Evolutionary conservation across 106 monocot genomes (phyloP).

Genomic region (Platanthera zijinensis): DNA sequence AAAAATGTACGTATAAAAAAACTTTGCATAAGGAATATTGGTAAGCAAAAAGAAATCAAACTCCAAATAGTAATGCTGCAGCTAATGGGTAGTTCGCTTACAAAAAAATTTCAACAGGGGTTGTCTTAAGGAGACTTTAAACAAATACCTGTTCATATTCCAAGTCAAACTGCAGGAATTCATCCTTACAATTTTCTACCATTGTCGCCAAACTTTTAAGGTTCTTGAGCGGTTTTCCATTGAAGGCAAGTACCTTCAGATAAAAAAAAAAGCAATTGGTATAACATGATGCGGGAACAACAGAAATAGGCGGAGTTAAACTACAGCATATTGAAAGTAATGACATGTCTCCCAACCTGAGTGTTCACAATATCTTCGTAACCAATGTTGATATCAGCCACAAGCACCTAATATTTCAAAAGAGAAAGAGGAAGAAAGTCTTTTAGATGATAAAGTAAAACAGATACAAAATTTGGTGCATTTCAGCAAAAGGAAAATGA

Average conservation of each 20-base stretch:
- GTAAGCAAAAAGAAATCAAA: conserved; percentile 2
- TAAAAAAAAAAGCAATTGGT: neutral
- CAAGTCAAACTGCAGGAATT: conserved; percentile 90
- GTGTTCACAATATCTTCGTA: conserved; percentile 99
- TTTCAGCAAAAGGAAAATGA: neutral
- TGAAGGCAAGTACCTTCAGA: conserved; percentile 58
- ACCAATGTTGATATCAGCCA: conserved; percentile 94
- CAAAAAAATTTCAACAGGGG: neutral
- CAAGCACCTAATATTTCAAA: conserved; percentile 68
- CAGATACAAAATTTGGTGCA: neutral
- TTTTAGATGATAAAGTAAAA: neutral
- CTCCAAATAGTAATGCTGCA: neutral
- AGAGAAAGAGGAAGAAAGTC: neutral
- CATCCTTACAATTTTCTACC: conserved; percentile 81
- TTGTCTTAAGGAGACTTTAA: neutral
- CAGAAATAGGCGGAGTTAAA: neutral
- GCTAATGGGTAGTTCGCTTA: neutral
- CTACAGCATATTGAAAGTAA: neutral
- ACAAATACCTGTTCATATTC: conserved; percentile 83
- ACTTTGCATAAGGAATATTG: neutral
- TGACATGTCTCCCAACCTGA: conserved; percentile 44
- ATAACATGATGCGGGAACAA: neutral
- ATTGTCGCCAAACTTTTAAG: conserved; percentile 71
- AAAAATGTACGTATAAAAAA: neutral
- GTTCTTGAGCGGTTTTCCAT: conserved; percentile 94